Evolutionary conservation across 164 flowering plant genomes (phyloP), one percentile per base, ranked within the genome.

Genomic region (Stephania cephalantha): DNA sequence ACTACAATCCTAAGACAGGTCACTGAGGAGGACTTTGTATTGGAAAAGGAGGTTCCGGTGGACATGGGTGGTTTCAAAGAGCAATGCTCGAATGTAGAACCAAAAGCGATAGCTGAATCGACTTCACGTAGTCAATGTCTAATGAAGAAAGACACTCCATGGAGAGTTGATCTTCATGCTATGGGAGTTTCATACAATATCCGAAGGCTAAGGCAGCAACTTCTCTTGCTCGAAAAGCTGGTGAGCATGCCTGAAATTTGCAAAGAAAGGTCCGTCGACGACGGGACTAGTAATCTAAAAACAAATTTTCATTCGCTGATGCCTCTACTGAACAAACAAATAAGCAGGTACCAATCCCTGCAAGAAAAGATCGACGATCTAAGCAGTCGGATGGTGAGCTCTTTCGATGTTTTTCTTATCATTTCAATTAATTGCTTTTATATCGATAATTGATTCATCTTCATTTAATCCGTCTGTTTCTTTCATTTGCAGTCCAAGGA

Each of bases 131-230:
- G 75, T 25, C 78, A 78, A 20, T 71, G 75, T 53, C 69, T 58
- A 53, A 72, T 63, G 18, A 87, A 76, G 72, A 86, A 82, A 70
- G 81, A 63, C 15, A 78, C 65, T 65, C 17, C 79, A 20, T 88
- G 90, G 93, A 92, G 86, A 79, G 81, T 89, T 87, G 98, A 93
- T 82, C 81, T 93, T 73, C 89, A 86, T 79, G 95, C 97, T 71
- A 87, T 93, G 69, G 98, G 97, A 77, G 90, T 96, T 70, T 90
- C 94, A 46, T 91, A 85, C 85, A 96, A 92, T 79, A 90, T 96
- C 79, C 92, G 94, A 83, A 88, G 98, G 84, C 86, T 96, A 67
- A 92, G 90, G 73, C 98, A 96, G 80, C 97, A 92, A 69, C 86
- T 96, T 61, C 78, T 90, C 53, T 78, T 92, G 90, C 84, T 96